A percentile compares a stretch with the other conserved stretches of the same genome.
These are phyloP conservation scores for Monosporozyma siamensis DNA, from an alignment of 805 yeast species.

Conservation along the genomic window DNA sequence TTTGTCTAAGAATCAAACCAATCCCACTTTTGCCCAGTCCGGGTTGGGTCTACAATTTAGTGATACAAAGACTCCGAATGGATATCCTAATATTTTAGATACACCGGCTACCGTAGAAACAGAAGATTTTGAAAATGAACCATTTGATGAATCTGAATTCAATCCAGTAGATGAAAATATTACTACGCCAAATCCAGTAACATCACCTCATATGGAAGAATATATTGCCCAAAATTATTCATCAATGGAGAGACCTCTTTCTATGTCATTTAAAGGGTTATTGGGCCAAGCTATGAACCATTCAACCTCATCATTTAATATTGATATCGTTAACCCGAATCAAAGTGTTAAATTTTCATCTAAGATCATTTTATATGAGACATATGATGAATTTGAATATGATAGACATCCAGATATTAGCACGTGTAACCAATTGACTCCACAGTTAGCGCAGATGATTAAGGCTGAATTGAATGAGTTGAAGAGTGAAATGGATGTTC, in stretches of 20 bases:
- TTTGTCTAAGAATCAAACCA: not conserved
- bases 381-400: slow-evolving; percentile 73
- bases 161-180: not conserved
- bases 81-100: not conserved
- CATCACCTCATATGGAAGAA: slow-evolving; percentile 7
- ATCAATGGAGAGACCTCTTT: slow-evolving; percentile 27
- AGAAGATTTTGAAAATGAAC: slow-evolving; percentile 22
- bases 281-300: slow-evolving; percentile 48
- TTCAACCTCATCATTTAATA: slow-evolving; percentile 11
- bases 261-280: slow-evolving; percentile 53
- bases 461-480: slow-evolving; percentile 75
- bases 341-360: slow-evolving; percentile 50
- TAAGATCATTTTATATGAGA: slow-evolving; percentile 73
- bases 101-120: not conserved
- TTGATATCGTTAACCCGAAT: not conserved
- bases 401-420: slow-evolving; percentile 90
- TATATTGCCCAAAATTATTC: slow-evolving; percentile 1
- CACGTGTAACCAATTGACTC: slow-evolving; percentile 86
- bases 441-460: slow-evolving; percentile 74
- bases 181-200: not conserved
- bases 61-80: slow-evolving; percentile 5
- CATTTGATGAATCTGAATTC: slow-evolving; percentile 15
- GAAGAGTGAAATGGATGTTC: slow-evolving; percentile 76
- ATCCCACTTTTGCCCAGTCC: not conserved
- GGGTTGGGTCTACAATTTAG: not conserved